phyloP scores from a whole-genome alignment of 73 alveolate genomes.

The Symbiodinium pilosum region DNA sequence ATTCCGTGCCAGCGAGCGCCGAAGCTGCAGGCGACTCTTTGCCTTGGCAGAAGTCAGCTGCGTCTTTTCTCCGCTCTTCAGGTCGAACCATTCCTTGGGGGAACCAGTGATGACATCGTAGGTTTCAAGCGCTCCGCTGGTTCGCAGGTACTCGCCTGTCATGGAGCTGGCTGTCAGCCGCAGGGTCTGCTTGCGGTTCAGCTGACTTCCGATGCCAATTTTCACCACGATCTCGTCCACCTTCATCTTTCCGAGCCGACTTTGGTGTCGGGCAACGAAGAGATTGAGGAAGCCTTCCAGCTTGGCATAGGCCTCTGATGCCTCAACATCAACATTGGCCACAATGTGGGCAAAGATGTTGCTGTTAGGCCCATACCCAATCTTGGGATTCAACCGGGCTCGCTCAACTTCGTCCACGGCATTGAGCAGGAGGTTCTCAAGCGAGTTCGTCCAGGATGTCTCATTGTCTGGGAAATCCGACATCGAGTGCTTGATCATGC shows the following conservation, averaged over 20 bases:
- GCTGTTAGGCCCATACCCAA: conserved; percentile 89
- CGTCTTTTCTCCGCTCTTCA: conserved; percentile 58
- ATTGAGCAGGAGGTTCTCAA: conserved; percentile 75
- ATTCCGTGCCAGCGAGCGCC: conserved; percentile 67
- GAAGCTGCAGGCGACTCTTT: conserved; percentile 84
- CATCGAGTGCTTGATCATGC: conserved; percentile 93
- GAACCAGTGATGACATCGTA: conserved; percentile 87
- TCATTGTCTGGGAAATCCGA: conserved; percentile 37
- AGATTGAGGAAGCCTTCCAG: conserved; percentile 64
- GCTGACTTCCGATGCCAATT: conserved; percentile 73
- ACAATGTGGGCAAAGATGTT: conserved; percentile 61
- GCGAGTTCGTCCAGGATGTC: conserved; percentile 34
- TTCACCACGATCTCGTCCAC: conserved; percentile 93
- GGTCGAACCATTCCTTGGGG: conserved; percentile 56
- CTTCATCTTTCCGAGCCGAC: conserved; percentile 74
- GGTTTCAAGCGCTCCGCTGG: conserved; percentile 61
- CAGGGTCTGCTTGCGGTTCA: conserved; percentile 43
- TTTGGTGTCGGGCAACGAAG: conserved; percentile 69
- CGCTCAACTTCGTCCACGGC: conserved; percentile 90
- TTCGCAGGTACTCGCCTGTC: conserved; percentile 87
- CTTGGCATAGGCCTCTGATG: conserved; percentile 20
- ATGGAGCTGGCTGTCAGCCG: conserved; percentile 69
- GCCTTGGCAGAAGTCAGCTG: conserved; percentile 62
- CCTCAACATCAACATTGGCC: conserved; percentile 48
- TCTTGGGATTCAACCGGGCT: conserved; percentile 82